phyloP scores from a whole-genome alignment of 495 filamentous ascomycete genomes.

The Neurospora discreta region DNA sequence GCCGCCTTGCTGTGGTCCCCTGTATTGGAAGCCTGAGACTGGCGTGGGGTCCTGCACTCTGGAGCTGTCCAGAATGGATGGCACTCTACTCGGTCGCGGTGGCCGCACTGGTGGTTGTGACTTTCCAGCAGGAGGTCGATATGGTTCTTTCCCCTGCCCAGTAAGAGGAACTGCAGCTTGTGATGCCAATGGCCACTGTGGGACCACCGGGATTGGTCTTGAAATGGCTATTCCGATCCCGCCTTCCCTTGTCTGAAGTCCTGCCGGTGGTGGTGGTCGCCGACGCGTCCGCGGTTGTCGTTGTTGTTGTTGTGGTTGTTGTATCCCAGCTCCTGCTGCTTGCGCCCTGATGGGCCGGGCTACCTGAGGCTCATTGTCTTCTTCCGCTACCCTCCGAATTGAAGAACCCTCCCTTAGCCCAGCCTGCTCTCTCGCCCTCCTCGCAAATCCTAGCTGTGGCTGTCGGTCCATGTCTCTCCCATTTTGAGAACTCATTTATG shows the following conservation, averaged over 20 bases:
- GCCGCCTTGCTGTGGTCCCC: conserved; percentile 24
- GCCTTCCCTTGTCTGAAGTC: conserved; percentile 28
- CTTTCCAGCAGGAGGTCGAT: conserved; percentile 37
- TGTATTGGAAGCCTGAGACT: conserved; percentile 35
- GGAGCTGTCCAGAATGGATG: conserved; percentile 39
- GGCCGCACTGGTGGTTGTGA: conserved; percentile 57
- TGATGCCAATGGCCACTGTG: conserved; percentile 38
- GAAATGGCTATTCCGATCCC: conserved; percentile 40
- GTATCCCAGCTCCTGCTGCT: conserved; percentile 15
- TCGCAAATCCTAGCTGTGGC: conserved; percentile 29
- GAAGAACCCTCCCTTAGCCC: conserved; percentile 11
- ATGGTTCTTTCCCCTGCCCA: conserved; percentile 30
- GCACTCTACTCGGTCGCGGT: conserved; percentile 50
- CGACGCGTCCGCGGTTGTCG: conserved; percentile 19
- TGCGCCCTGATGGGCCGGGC: conserved; percentile 34
- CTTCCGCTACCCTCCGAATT: conserved; percentile 7
- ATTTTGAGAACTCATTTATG: conserved; percentile 42
- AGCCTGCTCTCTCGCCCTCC: conserved; percentile 35
- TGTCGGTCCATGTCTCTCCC: conserved; percentile 33
- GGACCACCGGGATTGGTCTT: conserved; percentile 33
- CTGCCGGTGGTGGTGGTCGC: conserved; percentile 24
- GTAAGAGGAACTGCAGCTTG: background rate
- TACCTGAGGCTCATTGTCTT: conserved; percentile 37
- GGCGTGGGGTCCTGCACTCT: conserved; percentile 39
- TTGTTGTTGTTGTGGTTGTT: conserved; percentile 18